Evolutionary conservation across 768 basidiomycete genomes (phyloP), one percentile per base, ranked within the genome.

Genomic region (Russula sp.): DNA sequence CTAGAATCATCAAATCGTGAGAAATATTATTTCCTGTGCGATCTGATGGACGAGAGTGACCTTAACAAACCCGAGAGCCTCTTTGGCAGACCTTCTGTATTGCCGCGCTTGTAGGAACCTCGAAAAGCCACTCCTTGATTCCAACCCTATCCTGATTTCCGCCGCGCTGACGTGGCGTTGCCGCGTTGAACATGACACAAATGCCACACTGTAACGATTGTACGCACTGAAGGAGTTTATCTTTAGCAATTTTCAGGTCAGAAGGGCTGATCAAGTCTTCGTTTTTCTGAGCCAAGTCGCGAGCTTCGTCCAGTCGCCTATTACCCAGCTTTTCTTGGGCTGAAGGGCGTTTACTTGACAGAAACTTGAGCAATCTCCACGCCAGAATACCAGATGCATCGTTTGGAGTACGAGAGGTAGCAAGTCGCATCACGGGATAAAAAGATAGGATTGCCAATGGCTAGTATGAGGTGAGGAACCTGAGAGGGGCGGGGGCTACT

Each of bases 381-480:
- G 48, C 50, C 22, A 65, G 26, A 49, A 61, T 26, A 44, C 59
- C 59, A 0, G 64, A 55, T 34, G 48, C 59, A 48, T 65, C 64
- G 10, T 50, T 36, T 6, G 59, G 16, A 9, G 38, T 48, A 0
- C 34, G 22, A 26, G 46, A 13, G 16, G n/a, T 51, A 5, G 6
- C 6, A 8, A 3, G 18, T 18, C 38, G 13, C 46, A 64, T 51
- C n/a, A n/a, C n/a, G n/a, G n/a, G n/a, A n/a, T n/a, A n/a, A 16
- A 34, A n/a, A 16, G 22, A 5, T 3, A 50, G 5, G 9, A 20
- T 5, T 2, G 34, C 8, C n/a, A n/a, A n/a, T n/a, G n/a, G 18
- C 5, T 42, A 18, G 18, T 16, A 42, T 42, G 5, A 42, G 40
- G 42, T 30, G 32, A 34, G n/a, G 34, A 14, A 6, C 11, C 26